These are phyloP conservation scores for Fusarium protoensiforme DNA, from an alignment of 2,329 filamentous ascomycete genomes.

Conservation along the genomic window DNA sequence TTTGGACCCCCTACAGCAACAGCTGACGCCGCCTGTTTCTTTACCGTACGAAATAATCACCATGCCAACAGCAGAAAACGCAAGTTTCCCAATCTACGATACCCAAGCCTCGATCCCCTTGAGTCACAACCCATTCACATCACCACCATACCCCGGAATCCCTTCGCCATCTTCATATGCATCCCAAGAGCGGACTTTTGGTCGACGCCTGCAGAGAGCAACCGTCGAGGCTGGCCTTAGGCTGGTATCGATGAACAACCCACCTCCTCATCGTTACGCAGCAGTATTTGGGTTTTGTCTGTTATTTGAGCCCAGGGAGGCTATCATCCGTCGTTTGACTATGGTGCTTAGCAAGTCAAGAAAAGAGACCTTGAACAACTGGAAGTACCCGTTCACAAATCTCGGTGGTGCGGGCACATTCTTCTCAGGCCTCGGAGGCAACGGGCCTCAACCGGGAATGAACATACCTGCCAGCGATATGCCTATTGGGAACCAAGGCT, in stretches of 20 bases:
- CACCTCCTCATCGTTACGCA: slow-evolving; percentile 60
- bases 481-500: slow-evolving; percentile 53
- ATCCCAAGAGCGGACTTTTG: slow-evolving; percentile 74
- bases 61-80: slow-evolving; percentile 62
- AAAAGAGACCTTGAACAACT: slow-evolving; percentile 64
- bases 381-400: slow-evolving; percentile 70
- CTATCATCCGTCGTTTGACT: slow-evolving; percentile 57
- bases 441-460: background rate
- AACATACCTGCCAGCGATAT: background rate
- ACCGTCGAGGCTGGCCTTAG: slow-evolving; percentile 71
- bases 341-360: slow-evolving; percentile 46
- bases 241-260: slow-evolving; percentile 63
- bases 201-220: slow-evolving; percentile 74
- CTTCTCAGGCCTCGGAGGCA: slow-evolving; percentile 52
- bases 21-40: slow-evolving; percentile 29
- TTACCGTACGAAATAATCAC: slow-evolving; percentile 61
- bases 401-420: slow-evolving; percentile 77
- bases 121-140: slow-evolving; percentile 18
- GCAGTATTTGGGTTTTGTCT: slow-evolving; percentile 77
- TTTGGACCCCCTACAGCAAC: slow-evolving; percentile 20
- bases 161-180: slow-evolving; percentile 66
- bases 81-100: slow-evolving; percentile 60
- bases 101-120: slow-evolving; percentile 31
- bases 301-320: slow-evolving; percentile 64
- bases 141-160: slow-evolving; percentile 49